A percentile compares a stretch with the other conserved stretches of the same genome.
These are phyloP conservation scores for Cryoendolithus antarcticus DNA, from an alignment of 2,329 filamentous ascomycete genomes.

Conservation along the genomic window DNA sequence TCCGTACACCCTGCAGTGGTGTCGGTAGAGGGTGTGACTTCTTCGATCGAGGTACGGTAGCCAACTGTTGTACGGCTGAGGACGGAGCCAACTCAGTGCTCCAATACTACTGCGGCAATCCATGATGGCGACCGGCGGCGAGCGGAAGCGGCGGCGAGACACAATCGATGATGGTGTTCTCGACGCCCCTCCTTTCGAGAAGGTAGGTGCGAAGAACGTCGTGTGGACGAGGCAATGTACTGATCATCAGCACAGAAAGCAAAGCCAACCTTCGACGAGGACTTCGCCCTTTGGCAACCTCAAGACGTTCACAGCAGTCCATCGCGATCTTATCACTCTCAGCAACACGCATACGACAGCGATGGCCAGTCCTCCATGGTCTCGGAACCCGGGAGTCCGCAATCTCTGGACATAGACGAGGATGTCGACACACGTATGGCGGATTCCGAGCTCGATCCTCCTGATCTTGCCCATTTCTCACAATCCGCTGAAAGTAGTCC, in stretches of 20 bases:
- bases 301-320: conserved; percentile 3
- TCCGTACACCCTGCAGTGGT: too few relatives aligned
- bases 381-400: conserved; percentile 21
- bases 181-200: conserved; percentile 1
- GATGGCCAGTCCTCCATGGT: conserved; percentile 20
- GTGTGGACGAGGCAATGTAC: background rate
- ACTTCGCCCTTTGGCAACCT: conserved; percentile 4
- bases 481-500: too few relatives aligned
- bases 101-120: background rate
- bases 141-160: conserved; percentile 5
- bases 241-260: conserved; percentile 4
- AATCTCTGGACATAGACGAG: conserved; percentile 17
- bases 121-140: conserved; percentile 1
- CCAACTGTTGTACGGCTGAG: too few relatives aligned
- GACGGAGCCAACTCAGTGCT: background rate
- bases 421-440: conserved; percentile 4
- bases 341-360: conserved; percentile 20
- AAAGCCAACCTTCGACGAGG: conserved; percentile 2
- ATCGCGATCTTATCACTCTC: conserved; percentile 3
- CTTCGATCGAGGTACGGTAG: too few relatives aligned
- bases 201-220: conserved; percentile 1
- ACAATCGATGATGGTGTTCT: background rate
- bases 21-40: too few relatives aligned
- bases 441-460: too few relatives aligned
- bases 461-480: too few relatives aligned